Evolutionary conservation across 306 rosid genomes (phyloP).

Genomic region (Boehmeria nivea): DNA sequence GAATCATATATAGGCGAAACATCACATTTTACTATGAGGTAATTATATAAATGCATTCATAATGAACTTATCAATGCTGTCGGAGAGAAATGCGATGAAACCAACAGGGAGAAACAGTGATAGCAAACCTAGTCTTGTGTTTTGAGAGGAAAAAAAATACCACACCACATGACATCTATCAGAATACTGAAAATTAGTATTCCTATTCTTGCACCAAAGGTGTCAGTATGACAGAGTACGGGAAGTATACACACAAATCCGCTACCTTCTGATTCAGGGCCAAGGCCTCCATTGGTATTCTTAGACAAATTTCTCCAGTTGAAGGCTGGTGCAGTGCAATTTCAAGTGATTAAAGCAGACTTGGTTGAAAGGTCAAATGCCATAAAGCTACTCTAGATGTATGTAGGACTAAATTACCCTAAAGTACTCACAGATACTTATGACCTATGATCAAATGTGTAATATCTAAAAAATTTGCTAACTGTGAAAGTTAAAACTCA

Average conservation of each 20-base stretch:
- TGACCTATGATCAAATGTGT: not conserved
- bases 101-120: too few relatives aligned
- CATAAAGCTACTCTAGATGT: conserved; percentile 5
- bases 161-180: not conserved
- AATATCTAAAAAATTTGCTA: not conserved
- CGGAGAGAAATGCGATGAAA: not conserved
- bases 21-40: not conserved
- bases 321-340: conserved; percentile 12
- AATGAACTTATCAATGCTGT: too few relatives aligned
- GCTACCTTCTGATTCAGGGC: conserved; percentile 19
- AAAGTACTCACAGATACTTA: not conserved
- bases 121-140: too few relatives aligned
- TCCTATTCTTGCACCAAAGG: conserved; percentile 1
- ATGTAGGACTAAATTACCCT: not conserved
- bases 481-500: not conserved
- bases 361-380: conserved; percentile 4
- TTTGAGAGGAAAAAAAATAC: too few relatives aligned
- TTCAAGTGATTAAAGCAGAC: conserved; percentile 4
- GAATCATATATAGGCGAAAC: not conserved
- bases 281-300: conserved; percentile 11
- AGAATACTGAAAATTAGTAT: not conserved
- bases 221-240: not conserved
- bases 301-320: conserved; percentile 14
- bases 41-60: too few relatives aligned
- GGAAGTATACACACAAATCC: conserved; percentile 5